Evolutionary conservation across 805 yeast species (phyloP).

Genomic region (Cyberlindnera japonica): DNA sequence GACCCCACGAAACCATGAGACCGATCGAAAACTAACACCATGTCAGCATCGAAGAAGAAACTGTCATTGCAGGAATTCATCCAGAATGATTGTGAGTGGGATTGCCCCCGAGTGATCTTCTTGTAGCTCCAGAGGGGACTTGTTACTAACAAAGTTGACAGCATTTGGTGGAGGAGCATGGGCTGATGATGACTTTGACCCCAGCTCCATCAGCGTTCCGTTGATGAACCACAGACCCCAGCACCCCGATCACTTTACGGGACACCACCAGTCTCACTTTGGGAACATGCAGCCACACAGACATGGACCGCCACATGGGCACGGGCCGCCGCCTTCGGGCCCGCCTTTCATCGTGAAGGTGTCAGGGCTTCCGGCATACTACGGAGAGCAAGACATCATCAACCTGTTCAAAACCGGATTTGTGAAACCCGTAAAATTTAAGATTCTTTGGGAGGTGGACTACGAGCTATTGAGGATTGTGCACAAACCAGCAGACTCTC

Average conservation of each 20-base stretch:
- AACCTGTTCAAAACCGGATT: constrained; percentile 64
- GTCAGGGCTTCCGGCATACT: constrained; percentile 52
- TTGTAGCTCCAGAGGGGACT: neutral
- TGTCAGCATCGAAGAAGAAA: constrained; percentile 23
- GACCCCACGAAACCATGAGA: neutral
- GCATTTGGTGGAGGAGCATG: constrained; percentile 46
- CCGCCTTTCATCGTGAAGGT: constrained; percentile 70
- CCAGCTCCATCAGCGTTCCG: constrained; percentile 54
- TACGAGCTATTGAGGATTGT: constrained; percentile 30
- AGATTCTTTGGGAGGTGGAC: constrained; percentile 57
- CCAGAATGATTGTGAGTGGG: constrained; percentile 22
- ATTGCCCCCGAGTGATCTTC: neutral
- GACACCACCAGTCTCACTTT: neutral
- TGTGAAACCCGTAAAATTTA: constrained; percentile 54
- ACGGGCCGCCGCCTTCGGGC: constrained; percentile 1
- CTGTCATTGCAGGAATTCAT: constrained; percentile 25
- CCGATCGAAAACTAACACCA: neutral
- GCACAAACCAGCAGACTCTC: constrained; percentile 16
- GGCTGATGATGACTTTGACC: constrained; percentile 71
- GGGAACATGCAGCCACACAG: constrained; percentile 8
- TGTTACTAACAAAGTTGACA: constrained; percentile 4
- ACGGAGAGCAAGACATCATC: constrained; percentile 47
- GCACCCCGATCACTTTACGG: constrained; percentile 3
- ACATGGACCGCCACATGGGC: neutral
- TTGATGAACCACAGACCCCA: constrained; percentile 21